Conservation (phyloP, 768 basidiomycete genomes). For the Tulasnella sp. region DNA sequence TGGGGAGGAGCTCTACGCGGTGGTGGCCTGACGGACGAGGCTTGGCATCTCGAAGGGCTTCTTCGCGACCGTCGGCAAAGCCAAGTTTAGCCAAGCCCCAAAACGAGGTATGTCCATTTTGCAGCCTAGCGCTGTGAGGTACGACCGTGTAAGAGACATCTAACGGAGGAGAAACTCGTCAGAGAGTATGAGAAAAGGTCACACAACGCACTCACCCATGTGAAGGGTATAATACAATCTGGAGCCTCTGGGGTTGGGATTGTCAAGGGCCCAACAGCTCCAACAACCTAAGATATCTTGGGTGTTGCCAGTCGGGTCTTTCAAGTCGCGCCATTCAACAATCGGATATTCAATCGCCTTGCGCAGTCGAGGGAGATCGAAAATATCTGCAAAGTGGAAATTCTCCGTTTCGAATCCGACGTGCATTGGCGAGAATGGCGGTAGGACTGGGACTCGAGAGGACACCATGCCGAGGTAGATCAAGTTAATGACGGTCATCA, state of each 20-base stretch:
- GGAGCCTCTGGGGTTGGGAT: background rate
- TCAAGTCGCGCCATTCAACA: conserved; percentile 28
- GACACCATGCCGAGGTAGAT: conserved; percentile 24
- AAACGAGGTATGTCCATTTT: background rate
- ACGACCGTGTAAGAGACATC: conserved; percentile 22
- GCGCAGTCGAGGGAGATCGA: conserved; percentile 11
- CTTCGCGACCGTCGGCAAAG: conserved; percentile 18
- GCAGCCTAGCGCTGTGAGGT: background rate
- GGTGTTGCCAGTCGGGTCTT: background rate
- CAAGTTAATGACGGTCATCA: conserved; percentile 19
- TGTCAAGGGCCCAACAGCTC: background rate
- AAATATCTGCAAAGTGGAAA: conserved; percentile 22
- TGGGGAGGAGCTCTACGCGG: background rate
- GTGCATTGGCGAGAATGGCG: conserved; percentile 18
- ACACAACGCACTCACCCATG: background rate
- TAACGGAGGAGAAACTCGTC: background rate
- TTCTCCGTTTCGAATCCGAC: background rate
- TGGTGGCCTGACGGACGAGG: background rate
- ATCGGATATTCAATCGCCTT: background rate
- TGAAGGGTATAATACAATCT: conserved; percentile 2
- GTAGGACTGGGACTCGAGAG: conserved; percentile 20
- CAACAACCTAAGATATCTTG: conserved; percentile 19
- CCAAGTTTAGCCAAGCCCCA: conserved; percentile 17
- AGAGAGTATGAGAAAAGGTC: background rate
- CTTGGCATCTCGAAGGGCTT: conserved; percentile 15